Evolutionary conservation across 257 asterid species (phyloP), one percentile per base, ranked within the genome.

Genomic region (Echites panduratus): DNA sequence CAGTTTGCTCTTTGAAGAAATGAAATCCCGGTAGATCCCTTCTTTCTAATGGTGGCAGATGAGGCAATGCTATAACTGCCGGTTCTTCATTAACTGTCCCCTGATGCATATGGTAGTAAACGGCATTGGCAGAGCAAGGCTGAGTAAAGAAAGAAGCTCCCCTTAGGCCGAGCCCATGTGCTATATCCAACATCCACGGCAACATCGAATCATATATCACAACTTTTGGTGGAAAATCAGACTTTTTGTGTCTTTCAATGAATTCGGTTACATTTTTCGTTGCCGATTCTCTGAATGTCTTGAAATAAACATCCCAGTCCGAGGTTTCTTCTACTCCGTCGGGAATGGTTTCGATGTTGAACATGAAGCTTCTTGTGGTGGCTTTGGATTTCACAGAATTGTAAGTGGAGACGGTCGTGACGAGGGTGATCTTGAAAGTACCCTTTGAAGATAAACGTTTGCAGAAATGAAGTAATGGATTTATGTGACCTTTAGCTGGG

Each of bases 401-500:
- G 56, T 24, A 66, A 2, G 80, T 9, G 2, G 40, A 0, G 2
- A 65, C 58, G 24, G 89, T 80, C 19, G 74, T 63, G 54, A 85
- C 20, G 32, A 87, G n/a, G 53, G 85, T 80, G 26, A 85, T n/a
- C 0, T 2, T 47, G 11, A 85, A n/a, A 6, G 38, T 32, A 32
- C 78, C 86, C 32, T 82, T 82, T 2, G 84, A 67, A 14, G 81
- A 79, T 43, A 87, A 45, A 44, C 44, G 68, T 7, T 81, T 83
- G 35, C 87, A 83, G 14, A 87, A 74, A 1, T 80, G 86, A 13
- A 85, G 45, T 5, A 80, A 13, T 0, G 88, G 90, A 48, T 85
- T 87, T 19, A 85, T 74, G 77, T 87, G 92, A 72, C 92, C 88
- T 70, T 85, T 85, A 12, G 49, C 81, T 0, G 90, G 88, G 49